These are phyloP conservation scores for Vitis vinifera DNA, from an alignment of 164 flowering plant species.

Conservation along the genomic window DNA sequence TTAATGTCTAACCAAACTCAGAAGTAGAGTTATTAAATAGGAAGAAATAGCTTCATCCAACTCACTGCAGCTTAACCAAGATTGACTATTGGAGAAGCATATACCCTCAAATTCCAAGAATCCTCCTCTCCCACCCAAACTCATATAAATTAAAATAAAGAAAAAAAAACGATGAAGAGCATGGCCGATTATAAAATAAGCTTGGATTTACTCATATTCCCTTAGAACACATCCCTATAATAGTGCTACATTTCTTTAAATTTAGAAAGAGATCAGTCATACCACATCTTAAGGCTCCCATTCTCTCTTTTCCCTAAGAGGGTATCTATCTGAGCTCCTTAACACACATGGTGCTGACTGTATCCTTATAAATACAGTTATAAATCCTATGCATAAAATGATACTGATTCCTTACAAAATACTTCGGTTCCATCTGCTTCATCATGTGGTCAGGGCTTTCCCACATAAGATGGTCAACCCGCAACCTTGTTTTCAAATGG, in stretches of 20 bases:
- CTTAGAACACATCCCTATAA: constrained; percentile 19
- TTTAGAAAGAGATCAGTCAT: constrained; percentile 3
- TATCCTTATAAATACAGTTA: not conserved
- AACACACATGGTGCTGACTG: constrained; percentile 30
- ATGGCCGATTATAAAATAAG: not conserved
- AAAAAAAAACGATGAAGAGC: no score
- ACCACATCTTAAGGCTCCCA: constrained; percentile 2
- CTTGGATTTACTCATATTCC: constrained; percentile 15
- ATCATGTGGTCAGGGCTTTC: constrained; percentile 2
- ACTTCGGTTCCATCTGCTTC: constrained; percentile 10
- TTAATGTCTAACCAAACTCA: no score
- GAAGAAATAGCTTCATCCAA: no score
- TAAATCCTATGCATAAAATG: not conserved
- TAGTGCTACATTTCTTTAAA: constrained; percentile 19
- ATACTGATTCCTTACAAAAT: constrained; percentile 1
- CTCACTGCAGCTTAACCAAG: no score
- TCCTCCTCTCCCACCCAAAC: no score
- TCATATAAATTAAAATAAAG: no score
- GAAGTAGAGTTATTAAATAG: no score
- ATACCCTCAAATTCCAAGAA: no score
- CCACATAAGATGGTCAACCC: constrained; percentile 15
- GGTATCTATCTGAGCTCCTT: not conserved
- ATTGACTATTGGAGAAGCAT: no score
- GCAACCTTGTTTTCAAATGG: not conserved
- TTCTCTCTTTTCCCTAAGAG: not conserved